These are phyloP conservation scores for Trebouxiophyceae sp. DNA, from an alignment of 163 green algal species.

Conservation along the genomic window DNA sequence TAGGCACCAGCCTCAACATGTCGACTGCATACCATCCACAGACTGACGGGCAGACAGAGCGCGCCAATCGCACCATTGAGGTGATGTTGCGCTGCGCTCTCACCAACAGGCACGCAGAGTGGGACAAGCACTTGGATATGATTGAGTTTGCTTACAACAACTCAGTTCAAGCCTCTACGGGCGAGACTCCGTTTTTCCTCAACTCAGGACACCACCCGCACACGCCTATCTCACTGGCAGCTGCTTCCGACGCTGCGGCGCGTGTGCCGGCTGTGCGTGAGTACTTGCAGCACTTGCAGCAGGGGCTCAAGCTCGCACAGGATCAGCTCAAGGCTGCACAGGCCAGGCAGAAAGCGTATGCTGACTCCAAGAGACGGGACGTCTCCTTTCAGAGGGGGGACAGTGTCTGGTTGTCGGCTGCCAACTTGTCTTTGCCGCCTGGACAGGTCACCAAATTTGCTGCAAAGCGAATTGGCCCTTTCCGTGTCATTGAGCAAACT, in stretches of 20 bases:
- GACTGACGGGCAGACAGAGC: conserved; percentile 57
- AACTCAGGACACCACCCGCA: conserved; percentile 29
- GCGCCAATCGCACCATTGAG: conserved; percentile 35
- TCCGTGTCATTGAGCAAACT: neutral
- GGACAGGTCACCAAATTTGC: neutral
- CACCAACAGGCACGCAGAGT: conserved; percentile 12
- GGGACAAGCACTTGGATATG: conserved; percentile 21
- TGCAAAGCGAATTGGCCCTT: conserved; percentile 5
- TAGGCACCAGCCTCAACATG: conserved; percentile 20
- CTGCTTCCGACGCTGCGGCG: too few relatives aligned
- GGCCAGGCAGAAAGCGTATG: conserved; percentile 15
- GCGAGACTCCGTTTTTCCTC: conserved; percentile 31
- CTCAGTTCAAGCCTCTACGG: conserved; percentile 8
- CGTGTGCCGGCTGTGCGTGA: too few relatives aligned
- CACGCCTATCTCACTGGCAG: conserved; percentile 6
- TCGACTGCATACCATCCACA: conserved; percentile 44
- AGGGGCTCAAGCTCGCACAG: conserved; percentile 2
- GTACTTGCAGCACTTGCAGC: too few relatives aligned
- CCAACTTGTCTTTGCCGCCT: conserved; percentile 9
- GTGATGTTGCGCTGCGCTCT: conserved; percentile 39
- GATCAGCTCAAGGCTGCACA: conserved; percentile 12
- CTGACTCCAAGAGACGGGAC: conserved; percentile 6
- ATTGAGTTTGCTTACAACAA: conserved; percentile 40
- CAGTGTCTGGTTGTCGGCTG: neutral
- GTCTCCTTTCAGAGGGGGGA: neutral